These are phyloP conservation scores for Whalleya microplaca DNA, from an alignment of 2,329 filamentous ascomycete species.

Conservation along the genomic window DNA sequence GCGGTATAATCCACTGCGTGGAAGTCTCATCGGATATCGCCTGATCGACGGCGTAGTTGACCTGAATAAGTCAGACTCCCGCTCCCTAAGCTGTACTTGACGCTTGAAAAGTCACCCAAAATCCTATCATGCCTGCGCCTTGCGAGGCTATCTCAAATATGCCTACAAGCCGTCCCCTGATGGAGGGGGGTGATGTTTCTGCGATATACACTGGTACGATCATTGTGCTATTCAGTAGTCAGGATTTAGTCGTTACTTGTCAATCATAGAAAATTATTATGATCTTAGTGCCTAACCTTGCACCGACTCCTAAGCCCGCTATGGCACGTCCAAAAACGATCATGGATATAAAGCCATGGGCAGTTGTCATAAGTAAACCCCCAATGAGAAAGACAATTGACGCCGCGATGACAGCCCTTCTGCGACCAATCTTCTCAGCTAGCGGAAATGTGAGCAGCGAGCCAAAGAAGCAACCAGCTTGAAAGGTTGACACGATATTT, in stretches of 20 bases:
- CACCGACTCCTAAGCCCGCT: constrained; percentile 54
- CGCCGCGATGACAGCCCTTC: constrained; percentile 54
- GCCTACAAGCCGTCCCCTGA: constrained; percentile 55
- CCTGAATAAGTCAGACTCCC: constrained; percentile 1
- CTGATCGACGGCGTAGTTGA: constrained; percentile 23
- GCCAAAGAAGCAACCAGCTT: constrained; percentile 59
- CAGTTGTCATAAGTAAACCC: constrained; percentile 54
- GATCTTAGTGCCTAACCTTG: neutral
- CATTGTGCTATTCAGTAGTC: constrained; percentile 38
- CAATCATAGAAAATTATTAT: neutral
- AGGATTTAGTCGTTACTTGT: neutral
- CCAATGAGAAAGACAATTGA: constrained; percentile 54
- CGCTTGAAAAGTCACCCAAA: constrained; percentile 28
- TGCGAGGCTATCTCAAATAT: constrained; percentile 56
- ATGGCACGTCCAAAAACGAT: constrained; percentile 59
- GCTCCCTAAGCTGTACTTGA: no score
- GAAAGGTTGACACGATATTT: constrained; percentile 51
- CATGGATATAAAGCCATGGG: constrained; percentile 50
- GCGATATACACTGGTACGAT: constrained; percentile 61
- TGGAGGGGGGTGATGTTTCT: constrained; percentile 56
- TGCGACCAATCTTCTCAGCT: constrained; percentile 59
- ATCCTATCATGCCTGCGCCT: constrained; percentile 52
- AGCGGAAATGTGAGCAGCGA: constrained; percentile 57
- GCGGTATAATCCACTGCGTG: constrained; percentile 48
- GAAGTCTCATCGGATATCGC: constrained; percentile 15